Evolutionary conservation across 257 asterid genomes (phyloP).

Genomic region (Datura wrightii): DNA sequence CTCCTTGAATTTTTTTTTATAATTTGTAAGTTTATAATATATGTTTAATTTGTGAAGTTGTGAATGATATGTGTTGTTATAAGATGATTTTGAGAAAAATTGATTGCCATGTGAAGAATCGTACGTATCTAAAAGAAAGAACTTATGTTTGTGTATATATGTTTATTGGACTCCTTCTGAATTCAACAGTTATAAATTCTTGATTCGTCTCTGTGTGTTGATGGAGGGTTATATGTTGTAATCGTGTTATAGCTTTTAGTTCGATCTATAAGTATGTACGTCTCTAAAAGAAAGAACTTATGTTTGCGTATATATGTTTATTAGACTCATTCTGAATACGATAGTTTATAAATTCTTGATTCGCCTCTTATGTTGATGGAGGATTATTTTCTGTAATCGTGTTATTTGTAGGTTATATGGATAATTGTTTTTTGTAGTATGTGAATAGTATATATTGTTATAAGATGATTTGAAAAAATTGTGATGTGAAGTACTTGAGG

Average conservation of each 20-base stretch:
- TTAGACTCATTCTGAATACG: not conserved
- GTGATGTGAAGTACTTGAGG: too few species aligned
- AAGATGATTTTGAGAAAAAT: not conserved
- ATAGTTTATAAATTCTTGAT: not conserved
- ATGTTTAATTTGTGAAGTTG: not conserved
- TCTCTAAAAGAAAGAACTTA: not conserved
- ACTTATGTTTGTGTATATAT: not conserved
- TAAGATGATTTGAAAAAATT: too few species aligned
- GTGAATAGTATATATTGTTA: too few species aligned
- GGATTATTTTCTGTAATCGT: not conserved
- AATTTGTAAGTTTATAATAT: not conserved
- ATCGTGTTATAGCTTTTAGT: too few species aligned
- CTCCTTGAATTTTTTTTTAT: conserved; percentile 17
- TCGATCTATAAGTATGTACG: not conserved
- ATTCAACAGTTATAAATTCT: not conserved
- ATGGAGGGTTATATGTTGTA: not conserved
- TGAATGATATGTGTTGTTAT: not conserved
- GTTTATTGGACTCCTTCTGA: not conserved
- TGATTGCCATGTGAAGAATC: too few species aligned
- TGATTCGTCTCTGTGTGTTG: not conserved
- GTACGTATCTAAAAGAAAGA: not conserved
- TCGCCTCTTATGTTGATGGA: not conserved
- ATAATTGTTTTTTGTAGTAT: too few species aligned
- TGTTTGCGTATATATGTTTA: not conserved
- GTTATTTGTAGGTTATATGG: too few species aligned